A percentile compares a stretch with the other conserved stretches of the same genome.
These are phyloP conservation scores for Pittosporum tobira DNA, from an alignment of 129 eudicot genomes.

Conservation along the genomic window DNA sequence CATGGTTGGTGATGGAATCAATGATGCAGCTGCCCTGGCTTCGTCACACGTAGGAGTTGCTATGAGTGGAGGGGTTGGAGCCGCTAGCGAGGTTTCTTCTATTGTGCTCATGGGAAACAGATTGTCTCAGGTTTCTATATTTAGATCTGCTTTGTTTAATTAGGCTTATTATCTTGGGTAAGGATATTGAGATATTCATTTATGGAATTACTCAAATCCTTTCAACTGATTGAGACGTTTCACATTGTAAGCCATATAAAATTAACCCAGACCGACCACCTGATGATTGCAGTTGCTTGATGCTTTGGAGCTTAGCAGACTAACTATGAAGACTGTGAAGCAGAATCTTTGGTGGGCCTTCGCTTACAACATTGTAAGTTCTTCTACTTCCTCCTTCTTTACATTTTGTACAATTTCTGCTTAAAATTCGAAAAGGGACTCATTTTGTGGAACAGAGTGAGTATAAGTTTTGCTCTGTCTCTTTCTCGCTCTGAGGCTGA, in stretches of 20 bases:
- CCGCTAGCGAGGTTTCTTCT: slow-evolving; percentile 97
- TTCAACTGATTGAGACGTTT: background rate
- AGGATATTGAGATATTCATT: background rate
- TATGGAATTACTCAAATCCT: background rate
- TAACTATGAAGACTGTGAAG: slow-evolving; percentile 94
- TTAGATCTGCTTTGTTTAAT: background rate
- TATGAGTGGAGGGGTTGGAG: slow-evolving; percentile 93
- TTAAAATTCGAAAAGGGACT: too few species aligned
- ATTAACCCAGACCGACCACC: slow-evolving; percentile 7
- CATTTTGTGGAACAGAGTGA: slow-evolving; percentile 13
- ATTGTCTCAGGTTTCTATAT: slow-evolving; percentile 65
- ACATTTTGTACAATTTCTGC: slow-evolving; percentile 9
- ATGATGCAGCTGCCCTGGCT: slow-evolving; percentile 97
- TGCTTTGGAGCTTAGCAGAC: slow-evolving; percentile 89
- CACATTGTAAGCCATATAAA: background rate
- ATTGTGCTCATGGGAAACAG: slow-evolving; percentile 88
- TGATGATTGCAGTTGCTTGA: slow-evolving; percentile 70
- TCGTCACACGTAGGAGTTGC: slow-evolving; percentile 91
- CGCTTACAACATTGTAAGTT: slow-evolving; percentile 89
- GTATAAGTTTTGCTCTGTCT: slow-evolving; percentile 14
- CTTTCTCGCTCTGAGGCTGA: slow-evolving; percentile 3
- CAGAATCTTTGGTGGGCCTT: slow-evolving; percentile 99
- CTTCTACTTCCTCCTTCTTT: slow-evolving; percentile 7
- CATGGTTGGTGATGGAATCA: slow-evolving; percentile 98
- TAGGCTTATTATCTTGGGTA: too few species aligned